Conservation (phyloP, 257 asterid genomes). For the Pogostemon cablin region DNA sequence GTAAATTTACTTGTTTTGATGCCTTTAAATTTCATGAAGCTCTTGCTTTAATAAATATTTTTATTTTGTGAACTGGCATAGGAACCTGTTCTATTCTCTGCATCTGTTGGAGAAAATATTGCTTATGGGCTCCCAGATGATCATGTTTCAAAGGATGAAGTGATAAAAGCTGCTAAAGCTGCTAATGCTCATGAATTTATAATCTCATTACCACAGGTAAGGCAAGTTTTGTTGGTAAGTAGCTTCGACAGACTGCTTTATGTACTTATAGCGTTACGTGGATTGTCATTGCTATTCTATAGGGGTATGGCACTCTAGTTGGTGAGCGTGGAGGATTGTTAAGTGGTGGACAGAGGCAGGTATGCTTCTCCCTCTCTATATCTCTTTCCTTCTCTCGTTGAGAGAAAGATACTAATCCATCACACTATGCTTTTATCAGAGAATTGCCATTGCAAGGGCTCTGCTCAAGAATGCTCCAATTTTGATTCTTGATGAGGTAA, state of each 20-base stretch:
- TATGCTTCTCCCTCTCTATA: constrained; percentile 34
- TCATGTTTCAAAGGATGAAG: constrained; percentile 78
- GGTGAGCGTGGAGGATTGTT: constrained; percentile 98
- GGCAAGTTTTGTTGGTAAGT: constrained; percentile 21
- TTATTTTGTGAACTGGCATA: constrained; percentile 35
- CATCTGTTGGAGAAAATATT: constrained; percentile 92
- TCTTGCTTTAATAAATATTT: constrained; percentile 30
- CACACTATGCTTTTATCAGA: constrained; percentile 44
- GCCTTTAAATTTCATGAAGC: background rate
- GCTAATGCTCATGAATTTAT: constrained; percentile 98
- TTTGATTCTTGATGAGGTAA: constrained; percentile 94
- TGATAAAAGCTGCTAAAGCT: constrained; percentile 95
- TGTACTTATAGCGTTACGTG: constrained; percentile 29
- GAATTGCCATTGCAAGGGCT: constrained; percentile 98
- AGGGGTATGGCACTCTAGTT: constrained; percentile 94
- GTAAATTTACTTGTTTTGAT: background rate
- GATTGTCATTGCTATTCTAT: constrained; percentile 19
- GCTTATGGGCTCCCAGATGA: constrained; percentile 98
- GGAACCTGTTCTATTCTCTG: constrained; percentile 97
- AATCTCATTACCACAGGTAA: constrained; percentile 89
- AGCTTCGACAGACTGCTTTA: constrained; percentile 6
- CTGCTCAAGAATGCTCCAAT: constrained; percentile 95
- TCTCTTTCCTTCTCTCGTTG: constrained; percentile 6
- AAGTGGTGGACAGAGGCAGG: constrained; percentile 99
- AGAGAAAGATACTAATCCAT: constrained; percentile 23